phyloP scores from a whole-genome alignment of 345 rosid species.

The Noccaea bulbosa region DNA sequence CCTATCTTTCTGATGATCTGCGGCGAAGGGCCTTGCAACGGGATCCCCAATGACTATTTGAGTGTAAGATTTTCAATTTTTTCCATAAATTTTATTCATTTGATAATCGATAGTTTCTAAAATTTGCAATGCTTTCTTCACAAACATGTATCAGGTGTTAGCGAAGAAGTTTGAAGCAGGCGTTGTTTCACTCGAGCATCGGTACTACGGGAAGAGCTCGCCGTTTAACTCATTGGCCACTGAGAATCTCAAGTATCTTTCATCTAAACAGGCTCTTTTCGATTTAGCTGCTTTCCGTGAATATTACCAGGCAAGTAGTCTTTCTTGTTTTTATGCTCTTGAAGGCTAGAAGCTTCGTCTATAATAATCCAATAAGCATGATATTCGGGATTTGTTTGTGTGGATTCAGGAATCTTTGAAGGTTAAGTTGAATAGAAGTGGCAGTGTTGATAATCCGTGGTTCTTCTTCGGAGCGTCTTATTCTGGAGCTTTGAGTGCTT shows the following conservation, averaged over 20 bases:
- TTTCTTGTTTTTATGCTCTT: not conserved
- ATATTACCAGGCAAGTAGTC: slow-evolving; percentile 69
- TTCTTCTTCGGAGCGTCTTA: slow-evolving; percentile 85
- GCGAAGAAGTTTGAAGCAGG: slow-evolving; percentile 99
- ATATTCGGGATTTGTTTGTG: not conserved
- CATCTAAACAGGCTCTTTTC: slow-evolving; percentile 86
- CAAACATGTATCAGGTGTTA: slow-evolving; percentile 59
- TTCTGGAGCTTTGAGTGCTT: slow-evolving; percentile 94
- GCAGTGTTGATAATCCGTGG: slow-evolving; percentile 73
- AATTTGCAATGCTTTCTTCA: not conserved
- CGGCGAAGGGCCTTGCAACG: slow-evolving; percentile 80
- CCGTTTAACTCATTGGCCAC: slow-evolving; percentile 73
- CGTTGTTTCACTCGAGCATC: slow-evolving; percentile 92
- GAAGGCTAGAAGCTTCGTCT: not conserved
- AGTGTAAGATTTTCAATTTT: slow-evolving; percentile 46
- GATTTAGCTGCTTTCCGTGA: slow-evolving; percentile 90
- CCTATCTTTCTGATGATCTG: slow-evolving; percentile 82
- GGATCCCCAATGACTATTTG: slow-evolving; percentile 77
- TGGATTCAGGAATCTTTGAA: slow-evolving; percentile 64
- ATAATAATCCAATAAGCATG: not conserved
- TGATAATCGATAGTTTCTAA: slow-evolving; percentile 3
- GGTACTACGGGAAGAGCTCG: slow-evolving; percentile 89
- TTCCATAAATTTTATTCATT: not conserved
- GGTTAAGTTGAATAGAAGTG: slow-evolving; percentile 58
- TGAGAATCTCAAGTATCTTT: slow-evolving; percentile 80